Percentiles rank a stretch among this genome's conserved stretches.
These are phyloP conservation scores for Viola odorata DNA, from an alignment of 345 rosid species.

Conservation along the genomic window DNA sequence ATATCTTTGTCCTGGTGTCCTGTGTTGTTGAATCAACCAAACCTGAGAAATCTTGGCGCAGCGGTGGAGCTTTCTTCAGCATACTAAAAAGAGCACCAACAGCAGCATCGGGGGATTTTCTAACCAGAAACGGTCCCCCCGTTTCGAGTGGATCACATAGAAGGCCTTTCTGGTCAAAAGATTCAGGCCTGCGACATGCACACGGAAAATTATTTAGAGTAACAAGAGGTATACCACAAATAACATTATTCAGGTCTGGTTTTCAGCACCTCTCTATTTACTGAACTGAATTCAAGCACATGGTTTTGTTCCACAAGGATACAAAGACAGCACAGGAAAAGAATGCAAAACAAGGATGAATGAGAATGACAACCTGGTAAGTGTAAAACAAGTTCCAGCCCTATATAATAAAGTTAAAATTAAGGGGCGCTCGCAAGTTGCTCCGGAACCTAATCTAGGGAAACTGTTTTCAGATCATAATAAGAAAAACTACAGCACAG, in stretches of 20 bases:
- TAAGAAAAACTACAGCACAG: no score
- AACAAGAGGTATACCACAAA: background rate
- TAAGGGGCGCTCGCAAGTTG: no score
- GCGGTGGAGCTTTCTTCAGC: conserved; percentile 89
- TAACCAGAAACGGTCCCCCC: conserved; percentile 38
- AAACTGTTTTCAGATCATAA: no score
- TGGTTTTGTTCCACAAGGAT: no score
- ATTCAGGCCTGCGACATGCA: conserved; percentile 42
- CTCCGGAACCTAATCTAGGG: no score
- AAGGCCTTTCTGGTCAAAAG: conserved; percentile 50
- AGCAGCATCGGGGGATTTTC: conserved; percentile 79
- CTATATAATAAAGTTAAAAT: no score
- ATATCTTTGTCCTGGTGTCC: conserved; percentile 26
- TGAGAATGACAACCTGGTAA: no score
- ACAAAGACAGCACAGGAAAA: no score
- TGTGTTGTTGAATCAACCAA: conserved; percentile 25
- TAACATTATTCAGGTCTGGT: background rate
- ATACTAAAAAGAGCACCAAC: conserved; percentile 79
- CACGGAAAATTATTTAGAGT: background rate
- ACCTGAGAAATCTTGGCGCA: conserved; percentile 47
- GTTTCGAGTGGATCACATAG: conserved; percentile 37
- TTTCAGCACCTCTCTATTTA: background rate
- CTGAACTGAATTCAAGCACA: background rate
- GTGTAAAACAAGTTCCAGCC: no score
- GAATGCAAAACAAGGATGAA: no score